Percentiles rank a stretch among this genome's conserved stretches.
Evolutionary conservation across 176 grass and related monocot species (phyloP).

Genomic region (Avena sativa): DNA sequence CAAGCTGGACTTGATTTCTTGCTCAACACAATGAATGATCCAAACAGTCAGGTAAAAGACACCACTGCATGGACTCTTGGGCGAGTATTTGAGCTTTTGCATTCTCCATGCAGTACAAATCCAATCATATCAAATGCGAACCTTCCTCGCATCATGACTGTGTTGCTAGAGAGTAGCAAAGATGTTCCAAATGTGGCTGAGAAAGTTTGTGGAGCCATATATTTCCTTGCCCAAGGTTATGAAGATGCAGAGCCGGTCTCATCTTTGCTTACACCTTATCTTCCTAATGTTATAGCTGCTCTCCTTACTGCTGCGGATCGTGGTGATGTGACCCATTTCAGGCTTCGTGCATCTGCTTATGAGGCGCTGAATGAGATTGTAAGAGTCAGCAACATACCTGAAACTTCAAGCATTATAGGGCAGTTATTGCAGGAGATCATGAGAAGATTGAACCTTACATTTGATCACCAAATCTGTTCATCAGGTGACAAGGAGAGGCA

Average conservation of each 20-base stretch:
- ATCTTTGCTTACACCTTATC: conserved; percentile 81
- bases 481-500: conserved; percentile 89
- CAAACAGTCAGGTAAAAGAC: conserved; percentile 83
- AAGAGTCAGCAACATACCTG: conserved; percentile 69
- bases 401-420: conserved; percentile 68
- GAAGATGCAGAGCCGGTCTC: conserved; percentile 63
- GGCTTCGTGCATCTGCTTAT: conserved; percentile 83
- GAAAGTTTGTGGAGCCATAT: conserved; percentile 92
- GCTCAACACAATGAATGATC: conserved; percentile 85
- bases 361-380: conserved; percentile 94
- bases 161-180: conserved; percentile 83
- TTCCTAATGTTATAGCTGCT: conserved; percentile 73
- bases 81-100: conserved; percentile 88
- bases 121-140: conserved; percentile 81
- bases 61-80: conserved; percentile 97
- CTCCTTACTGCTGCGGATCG: conserved; percentile 82
- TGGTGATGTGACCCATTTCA: conserved; percentile 63
- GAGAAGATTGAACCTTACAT: conserved; percentile 73
- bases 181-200: conserved; percentile 92
- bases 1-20: conserved; percentile 83
- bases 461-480: conserved; percentile 70
- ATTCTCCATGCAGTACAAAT: conserved; percentile 62
- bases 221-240: conserved; percentile 93
- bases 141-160: conserved; percentile 77
- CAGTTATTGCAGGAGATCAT: conserved; percentile 86